phyloP scores from a whole-genome alignment of 2,329 filamentous ascomycete species.

The Plectosphaerella plurivora region DNA sequence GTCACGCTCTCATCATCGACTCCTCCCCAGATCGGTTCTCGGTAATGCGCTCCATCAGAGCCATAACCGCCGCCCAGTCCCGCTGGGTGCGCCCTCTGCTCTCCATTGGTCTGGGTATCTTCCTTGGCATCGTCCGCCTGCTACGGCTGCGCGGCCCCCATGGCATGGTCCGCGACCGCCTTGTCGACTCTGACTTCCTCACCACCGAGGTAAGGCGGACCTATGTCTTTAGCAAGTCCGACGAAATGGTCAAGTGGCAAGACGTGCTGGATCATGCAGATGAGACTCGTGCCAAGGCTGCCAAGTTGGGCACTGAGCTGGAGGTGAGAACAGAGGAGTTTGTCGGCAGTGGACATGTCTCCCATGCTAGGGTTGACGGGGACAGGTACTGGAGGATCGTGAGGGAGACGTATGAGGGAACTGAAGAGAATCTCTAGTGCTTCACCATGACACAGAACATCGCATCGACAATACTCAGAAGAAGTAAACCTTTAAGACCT shows the following conservation, averaged over 20 bases:
- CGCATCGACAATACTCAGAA: neutral
- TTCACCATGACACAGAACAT: neutral
- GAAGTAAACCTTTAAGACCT: no score
- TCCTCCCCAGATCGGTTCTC: conserved; percentile 42
- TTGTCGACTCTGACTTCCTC: conserved; percentile 11
- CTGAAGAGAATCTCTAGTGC: neutral
- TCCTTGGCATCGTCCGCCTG: conserved; percentile 13
- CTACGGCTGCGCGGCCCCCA: conserved; percentile 21
- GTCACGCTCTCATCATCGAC: conserved; percentile 40
- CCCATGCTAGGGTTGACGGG: conserved; percentile 39
- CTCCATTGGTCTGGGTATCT: conserved; percentile 11
- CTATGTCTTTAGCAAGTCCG: conserved; percentile 48
- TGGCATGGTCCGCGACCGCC: conserved; percentile 18
- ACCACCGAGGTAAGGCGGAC: conserved; percentile 35
- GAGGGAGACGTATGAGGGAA: conserved; percentile 38
- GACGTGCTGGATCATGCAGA: conserved; percentile 45
- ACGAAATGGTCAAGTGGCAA: conserved; percentile 38
- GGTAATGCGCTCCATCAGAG: conserved; percentile 32
- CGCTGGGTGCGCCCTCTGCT: conserved; percentile 27
- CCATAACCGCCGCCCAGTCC: conserved; percentile 30
- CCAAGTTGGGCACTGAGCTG: conserved; percentile 27
- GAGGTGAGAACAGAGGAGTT: conserved; percentile 41
- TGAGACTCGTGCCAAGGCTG: conserved; percentile 25
- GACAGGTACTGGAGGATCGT: conserved; percentile 47
- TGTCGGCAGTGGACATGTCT: conserved; percentile 43